Evolutionary conservation across 805 yeast species (phyloP), one percentile per base, ranked within the genome.

Genomic region (Candida awuae): DNA sequence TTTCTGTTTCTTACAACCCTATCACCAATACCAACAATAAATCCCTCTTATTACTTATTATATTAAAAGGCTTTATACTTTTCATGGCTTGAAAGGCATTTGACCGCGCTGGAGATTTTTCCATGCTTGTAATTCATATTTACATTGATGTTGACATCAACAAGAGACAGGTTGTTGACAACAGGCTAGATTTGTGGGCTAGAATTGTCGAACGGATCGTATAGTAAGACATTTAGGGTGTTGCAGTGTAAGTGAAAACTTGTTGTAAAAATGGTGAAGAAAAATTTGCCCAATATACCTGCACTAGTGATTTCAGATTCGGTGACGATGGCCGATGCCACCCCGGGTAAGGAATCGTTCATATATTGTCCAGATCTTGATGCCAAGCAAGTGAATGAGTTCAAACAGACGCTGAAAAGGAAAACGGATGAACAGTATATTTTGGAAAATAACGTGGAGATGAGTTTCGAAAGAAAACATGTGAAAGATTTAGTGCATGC

Each of bases 401-500:
- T 51, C 67, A 42, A 47, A 26, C 37, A 47, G 27, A 46, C 48
- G 3, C 57, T 47, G 32, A 54, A 50, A 35, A 43, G 48, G 15
- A 59, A 58, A 32, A 56, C 59, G 0, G 58, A 57, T 27, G 53
- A 55, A 34, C 49, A 47, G 16, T 51, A 48, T 27, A 39, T 38
- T 21, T 35, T 44, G 13, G 45, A 44, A 15, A 56, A 53, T 30
- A 46, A 48, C 22, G 53, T 45, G 30, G 65, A 58, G 20, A 45
- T 54, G 7, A 69, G 74, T 47, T 76, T 81, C 48, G 69, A 78
- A 17, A 64, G 90, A 39, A 77, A 77, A 47, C 75, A 77, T 35
- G 71, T 85, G 16, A 79, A 79, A 53, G 75, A 74, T 21, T 66
- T 81, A 20, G 70, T 86, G 28, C 92, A 83, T 56, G 52, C 68